Percentiles rank a stretch among this genome's conserved stretches.
phyloP scores from a whole-genome alignment of 306 rosid genomes.

The Hippophae tibetana region DNA sequence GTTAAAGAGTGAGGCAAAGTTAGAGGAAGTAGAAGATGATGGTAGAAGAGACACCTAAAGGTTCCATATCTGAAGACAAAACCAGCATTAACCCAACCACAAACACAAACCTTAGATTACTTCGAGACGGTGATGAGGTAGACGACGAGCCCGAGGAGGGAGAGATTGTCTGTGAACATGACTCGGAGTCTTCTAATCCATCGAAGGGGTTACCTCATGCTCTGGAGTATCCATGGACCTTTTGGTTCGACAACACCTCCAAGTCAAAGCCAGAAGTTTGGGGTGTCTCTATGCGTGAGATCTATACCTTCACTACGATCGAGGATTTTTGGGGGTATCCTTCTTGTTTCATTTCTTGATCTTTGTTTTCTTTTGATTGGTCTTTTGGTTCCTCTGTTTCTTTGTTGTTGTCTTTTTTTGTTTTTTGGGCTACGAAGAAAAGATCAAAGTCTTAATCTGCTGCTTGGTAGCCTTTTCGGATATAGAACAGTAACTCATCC shows the following conservation, averaged over 20 bases:
- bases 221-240: constrained; percentile 85
- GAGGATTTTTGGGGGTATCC: constrained; percentile 88
- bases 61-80: constrained; percentile 33
- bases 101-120: constrained; percentile 25
- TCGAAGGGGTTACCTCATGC: constrained; percentile 38
- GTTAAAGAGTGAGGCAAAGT: background rate
- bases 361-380: background rate
- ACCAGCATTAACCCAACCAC: constrained; percentile 1
- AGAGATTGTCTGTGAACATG: constrained; percentile 65
- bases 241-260: constrained; percentile 75
- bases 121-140: constrained; percentile 20
- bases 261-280: constrained; percentile 54
- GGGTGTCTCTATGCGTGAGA: constrained; percentile 63
- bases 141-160: constrained; percentile 60
- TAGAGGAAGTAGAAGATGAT: constrained; percentile 31
- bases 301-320: constrained; percentile 66
- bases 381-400: too few species aligned
- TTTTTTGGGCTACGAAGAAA: too few species aligned
- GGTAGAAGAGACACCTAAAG: constrained; percentile 44
- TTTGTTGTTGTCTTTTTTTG: too few species aligned
- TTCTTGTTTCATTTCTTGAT: background rate
- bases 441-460: too few species aligned
- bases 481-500: too few species aligned
- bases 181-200: constrained; percentile 34
- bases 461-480: too few species aligned